Evolutionary conservation across 2,329 filamentous ascomycete genomes (phyloP).

Genomic region (Pseudogymnoascus sp.): DNA sequence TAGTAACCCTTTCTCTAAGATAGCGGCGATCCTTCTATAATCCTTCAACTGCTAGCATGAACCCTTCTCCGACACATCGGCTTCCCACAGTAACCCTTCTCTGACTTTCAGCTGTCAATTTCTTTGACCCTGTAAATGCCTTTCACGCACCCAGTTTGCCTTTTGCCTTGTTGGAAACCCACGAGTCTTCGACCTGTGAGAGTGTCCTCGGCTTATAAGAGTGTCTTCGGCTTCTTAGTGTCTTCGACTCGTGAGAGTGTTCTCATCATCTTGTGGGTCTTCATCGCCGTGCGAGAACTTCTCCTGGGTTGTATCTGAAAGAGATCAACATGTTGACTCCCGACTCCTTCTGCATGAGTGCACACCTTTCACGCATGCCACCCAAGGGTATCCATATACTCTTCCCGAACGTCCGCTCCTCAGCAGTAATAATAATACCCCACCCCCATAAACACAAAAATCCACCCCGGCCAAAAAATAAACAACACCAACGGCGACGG

Average conservation of each 20-base stretch:
- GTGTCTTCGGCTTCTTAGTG: not conserved
- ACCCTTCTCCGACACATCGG: not conserved
- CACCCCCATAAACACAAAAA: slow-evolving; percentile 5
- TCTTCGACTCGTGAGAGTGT: not conserved
- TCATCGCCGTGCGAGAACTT: not conserved
- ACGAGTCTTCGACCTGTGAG: not conserved
- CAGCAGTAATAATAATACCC: not conserved
- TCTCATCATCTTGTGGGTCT: not conserved
- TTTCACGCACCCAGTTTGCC: not conserved
- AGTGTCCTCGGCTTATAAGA: not conserved
- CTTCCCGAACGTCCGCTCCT: not conserved
- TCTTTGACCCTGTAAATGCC: not conserved
- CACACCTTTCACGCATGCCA: not conserved
- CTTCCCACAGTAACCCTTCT: not conserved
- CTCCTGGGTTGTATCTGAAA: not conserved
- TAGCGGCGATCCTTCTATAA: not conserved
- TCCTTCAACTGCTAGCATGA: not conserved
- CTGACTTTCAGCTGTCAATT: not conserved
- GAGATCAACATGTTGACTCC: not conserved
- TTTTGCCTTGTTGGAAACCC: not conserved
- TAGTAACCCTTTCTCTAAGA: not conserved
- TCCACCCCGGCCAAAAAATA: slow-evolving; percentile 12
- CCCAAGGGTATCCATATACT: not conserved
- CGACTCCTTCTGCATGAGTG: not conserved
- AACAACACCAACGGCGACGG: slow-evolving; percentile 10